Evolutionary conservation across 2,329 filamentous ascomycete species (phyloP), one percentile per base, ranked within the genome.

Genomic region (Paraphaeosphaeria minitans): DNA sequence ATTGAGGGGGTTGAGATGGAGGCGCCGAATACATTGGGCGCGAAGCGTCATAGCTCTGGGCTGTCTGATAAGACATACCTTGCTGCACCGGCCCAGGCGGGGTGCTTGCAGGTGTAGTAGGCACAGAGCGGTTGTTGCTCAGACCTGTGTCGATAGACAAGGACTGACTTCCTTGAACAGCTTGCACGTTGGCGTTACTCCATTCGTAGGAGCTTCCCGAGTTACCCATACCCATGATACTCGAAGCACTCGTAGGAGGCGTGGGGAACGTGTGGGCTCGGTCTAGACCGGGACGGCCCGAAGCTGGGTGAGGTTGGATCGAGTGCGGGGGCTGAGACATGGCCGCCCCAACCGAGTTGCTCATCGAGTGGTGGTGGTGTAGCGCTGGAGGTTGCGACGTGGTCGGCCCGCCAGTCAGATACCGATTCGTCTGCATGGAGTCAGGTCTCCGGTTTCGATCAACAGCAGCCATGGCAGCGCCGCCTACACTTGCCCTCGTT

Each of bases 221-320:
- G 64, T 85, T 85, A 47, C 88, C 87, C 84, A 96, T 92, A 61
- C 85, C 80, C 80, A 88, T 92, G 47, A 96, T 87, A 77, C 92
- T 92, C 0, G 93, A 95, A n/a, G 93, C 91, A 75, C 92, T 97
- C 0, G 93, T 92, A 1, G 94, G 93, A 37, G 94, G 94, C 3
- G 94, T 97, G 3, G 94, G 93, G 78, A 97, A 97, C 1, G 93
- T 96, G 75, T 97, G 91, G 16, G 93, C 89, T 53, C 94, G 87
- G 63, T 97, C 93, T 48, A 75, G 56, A 7, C 86, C 83, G 8
- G 93, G 93, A 45, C 94, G 88, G 48, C 80, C 81, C 39, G 81
- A 73, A 21, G 81, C 79, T n/a, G 84, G 80, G 63, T 86, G 82
- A 37, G 84, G 81, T 52, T 87, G 85, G 70, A 92, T 87, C 27